These are phyloP conservation scores for Linnemannia hyalina DNA, from an alignment of 192 early-diverging fungal genomes.

Conservation along the genomic window DNA sequence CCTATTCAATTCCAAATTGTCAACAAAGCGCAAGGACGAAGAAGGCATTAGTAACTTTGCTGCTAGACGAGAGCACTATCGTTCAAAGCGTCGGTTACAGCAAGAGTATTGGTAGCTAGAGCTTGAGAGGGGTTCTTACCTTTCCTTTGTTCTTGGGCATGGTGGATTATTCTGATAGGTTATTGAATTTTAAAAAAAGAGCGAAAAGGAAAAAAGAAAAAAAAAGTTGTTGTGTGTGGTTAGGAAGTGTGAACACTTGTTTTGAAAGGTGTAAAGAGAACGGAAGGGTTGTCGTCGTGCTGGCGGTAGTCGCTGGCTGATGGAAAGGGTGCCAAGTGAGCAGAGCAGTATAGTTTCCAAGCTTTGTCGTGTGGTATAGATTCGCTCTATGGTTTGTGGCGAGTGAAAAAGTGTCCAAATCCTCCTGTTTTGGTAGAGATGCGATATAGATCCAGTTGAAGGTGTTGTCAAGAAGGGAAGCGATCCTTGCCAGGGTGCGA, in stretches of 20 bases:
- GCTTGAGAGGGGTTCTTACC: constrained; percentile 59
- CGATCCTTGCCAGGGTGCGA: neutral
- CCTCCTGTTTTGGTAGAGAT: neutral
- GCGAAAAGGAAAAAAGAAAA: neutral
- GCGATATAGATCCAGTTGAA: neutral
- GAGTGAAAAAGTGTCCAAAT: neutral
- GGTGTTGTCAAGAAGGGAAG: neutral
- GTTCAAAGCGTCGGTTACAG: neutral
- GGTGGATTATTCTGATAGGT: constrained; percentile 38
- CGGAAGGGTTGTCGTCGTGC: neutral
- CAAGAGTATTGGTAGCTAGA: neutral
- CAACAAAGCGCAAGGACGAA: constrained; percentile 9
- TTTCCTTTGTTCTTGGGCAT: constrained; percentile 99
- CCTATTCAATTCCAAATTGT: constrained; percentile 55
- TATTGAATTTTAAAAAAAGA: neutral
- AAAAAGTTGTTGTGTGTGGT: constrained; percentile 4
- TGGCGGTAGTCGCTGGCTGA: neutral
- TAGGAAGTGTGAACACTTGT: neutral
- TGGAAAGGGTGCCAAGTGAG: neutral
- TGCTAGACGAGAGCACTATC: neutral
- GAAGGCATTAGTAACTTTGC: neutral
- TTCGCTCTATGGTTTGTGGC: neutral
- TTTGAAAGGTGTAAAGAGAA: neutral
- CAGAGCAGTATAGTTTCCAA: neutral
- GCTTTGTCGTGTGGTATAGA: neutral